Evolutionary conservation across 2,329 filamentous ascomycete genomes (phyloP).

Genomic region (Phialophora tarda): DNA sequence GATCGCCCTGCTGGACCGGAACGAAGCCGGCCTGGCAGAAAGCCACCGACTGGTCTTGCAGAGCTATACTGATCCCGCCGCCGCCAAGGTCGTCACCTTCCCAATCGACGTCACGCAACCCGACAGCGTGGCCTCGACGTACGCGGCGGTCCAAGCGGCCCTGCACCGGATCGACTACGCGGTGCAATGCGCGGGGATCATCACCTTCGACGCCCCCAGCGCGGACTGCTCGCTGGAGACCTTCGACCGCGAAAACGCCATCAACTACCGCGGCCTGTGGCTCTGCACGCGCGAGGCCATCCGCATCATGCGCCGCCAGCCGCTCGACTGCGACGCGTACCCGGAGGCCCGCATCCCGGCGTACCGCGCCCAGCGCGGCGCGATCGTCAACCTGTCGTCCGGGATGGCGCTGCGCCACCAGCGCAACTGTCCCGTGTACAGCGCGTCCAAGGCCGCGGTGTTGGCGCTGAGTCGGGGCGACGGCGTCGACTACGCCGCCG

Average conservation of each 20-base stretch:
- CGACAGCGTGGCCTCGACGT: conserved; percentile 51
- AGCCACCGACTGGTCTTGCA: background rate
- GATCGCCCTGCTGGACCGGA: conserved; percentile 10
- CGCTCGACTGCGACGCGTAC: conserved; percentile 3
- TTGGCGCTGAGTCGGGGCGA: conserved; percentile 86
- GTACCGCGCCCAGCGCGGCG: conserved; percentile 3
- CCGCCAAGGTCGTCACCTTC: conserved; percentile 45
- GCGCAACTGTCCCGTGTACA: conserved; percentile 62
- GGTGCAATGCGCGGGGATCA: conserved; percentile 62
- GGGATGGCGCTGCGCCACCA: conserved; percentile 28
- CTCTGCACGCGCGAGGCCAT: conserved; percentile 10
- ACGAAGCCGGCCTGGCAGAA: conserved; percentile 1
- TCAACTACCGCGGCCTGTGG: conserved; percentile 63
- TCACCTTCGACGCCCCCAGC: conserved; percentile 45
- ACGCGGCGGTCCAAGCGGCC: conserved; percentile 49
- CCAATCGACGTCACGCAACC: conserved; percentile 56
- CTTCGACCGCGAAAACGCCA: conserved; percentile 66
- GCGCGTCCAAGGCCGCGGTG: conserved; percentile 89
- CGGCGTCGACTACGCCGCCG: conserved; percentile 61
- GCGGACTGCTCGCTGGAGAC: conserved; percentile 59
- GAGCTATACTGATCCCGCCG: too few species aligned
- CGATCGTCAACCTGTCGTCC: conserved; percentile 33
- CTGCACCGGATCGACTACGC: conserved; percentile 63
- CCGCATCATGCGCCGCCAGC: background rate
- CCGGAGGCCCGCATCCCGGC: background rate